These are phyloP conservation scores for Saturnispora hagleri DNA, from an alignment of 805 yeast species.

Conservation along the genomic window DNA sequence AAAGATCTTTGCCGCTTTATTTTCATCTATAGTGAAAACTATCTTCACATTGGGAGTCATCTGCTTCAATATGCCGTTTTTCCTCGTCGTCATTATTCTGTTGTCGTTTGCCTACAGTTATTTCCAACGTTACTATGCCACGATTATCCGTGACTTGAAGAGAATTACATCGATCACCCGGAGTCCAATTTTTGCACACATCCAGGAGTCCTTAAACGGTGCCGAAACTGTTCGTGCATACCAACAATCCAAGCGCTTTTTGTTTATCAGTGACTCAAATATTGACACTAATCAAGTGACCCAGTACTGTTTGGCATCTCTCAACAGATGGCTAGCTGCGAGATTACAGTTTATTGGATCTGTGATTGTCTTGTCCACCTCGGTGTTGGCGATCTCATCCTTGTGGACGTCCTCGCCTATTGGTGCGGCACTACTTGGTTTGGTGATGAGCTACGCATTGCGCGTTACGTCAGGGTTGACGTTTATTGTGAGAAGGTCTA, in stretches of 20 bases:
- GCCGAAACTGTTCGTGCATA: constrained; percentile 73
- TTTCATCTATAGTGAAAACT: constrained; percentile 36
- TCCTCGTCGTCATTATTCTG: constrained; percentile 36
- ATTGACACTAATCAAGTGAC: constrained; percentile 41
- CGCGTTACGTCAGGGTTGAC: constrained; percentile 45
- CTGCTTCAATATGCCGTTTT: constrained; percentile 45
- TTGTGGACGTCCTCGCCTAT: constrained; percentile 34
- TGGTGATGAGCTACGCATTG: constrained; percentile 55
- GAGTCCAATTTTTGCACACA: constrained; percentile 73
- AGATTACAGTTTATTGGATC: constrained; percentile 57
- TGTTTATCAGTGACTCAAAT: constrained; percentile 40
- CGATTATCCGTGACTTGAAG: constrained; percentile 69
- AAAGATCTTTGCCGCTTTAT: constrained; percentile 40
- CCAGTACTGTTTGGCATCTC: constrained; percentile 41
- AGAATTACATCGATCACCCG: constrained; percentile 59
- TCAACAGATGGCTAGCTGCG: constrained; percentile 58
- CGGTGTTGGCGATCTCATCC: constrained; percentile 36
- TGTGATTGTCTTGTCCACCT: constrained; percentile 41
- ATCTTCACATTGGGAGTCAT: constrained; percentile 43
- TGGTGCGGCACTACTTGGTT: constrained; percentile 53
- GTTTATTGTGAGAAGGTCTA: constrained; percentile 50
- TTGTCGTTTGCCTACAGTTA: constrained; percentile 52
- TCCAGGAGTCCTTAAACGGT: constrained; percentile 76
- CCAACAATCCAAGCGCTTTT: constrained; percentile 56
- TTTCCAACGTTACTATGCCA: constrained; percentile 62